These are phyloP conservation scores for Coniferiporia weirii DNA, from an alignment of 1,284 basidiomycete species.

Conservation along the genomic window DNA sequence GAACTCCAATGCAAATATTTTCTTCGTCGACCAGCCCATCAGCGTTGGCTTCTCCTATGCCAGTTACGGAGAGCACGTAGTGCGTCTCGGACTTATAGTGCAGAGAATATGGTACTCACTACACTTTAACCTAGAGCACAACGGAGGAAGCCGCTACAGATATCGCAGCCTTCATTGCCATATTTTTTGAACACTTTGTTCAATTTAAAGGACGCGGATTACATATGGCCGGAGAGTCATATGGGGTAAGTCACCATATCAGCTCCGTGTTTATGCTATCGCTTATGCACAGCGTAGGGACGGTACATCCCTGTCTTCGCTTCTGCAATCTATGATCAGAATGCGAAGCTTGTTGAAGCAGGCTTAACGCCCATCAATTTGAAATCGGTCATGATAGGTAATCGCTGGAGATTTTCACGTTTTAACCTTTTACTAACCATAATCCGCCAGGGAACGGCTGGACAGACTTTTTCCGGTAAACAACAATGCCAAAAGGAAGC, in stretches of 20 bases:
- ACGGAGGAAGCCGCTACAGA: slow-evolving; percentile 72
- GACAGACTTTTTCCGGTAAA: neutral
- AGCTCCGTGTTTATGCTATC: neutral
- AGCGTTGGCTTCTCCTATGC: slow-evolving; percentile 65
- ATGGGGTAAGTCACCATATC: slow-evolving; percentile 36
- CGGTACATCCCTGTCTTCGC: slow-evolving; percentile 17
- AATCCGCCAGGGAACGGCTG: neutral
- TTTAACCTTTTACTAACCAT: neutral
- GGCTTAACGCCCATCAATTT: slow-evolving; percentile 16
- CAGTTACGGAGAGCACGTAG: slow-evolving; percentile 48
- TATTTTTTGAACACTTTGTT: slow-evolving; percentile 70
- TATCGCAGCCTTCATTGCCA: slow-evolving; percentile 63
- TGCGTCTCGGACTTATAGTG: slow-evolving; percentile 35
- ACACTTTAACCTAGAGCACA: slow-evolving; percentile 29
- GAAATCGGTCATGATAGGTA: slow-evolving; percentile 18
- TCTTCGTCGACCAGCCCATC: slow-evolving; percentile 68
- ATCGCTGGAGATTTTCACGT: neutral
- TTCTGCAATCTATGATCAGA: slow-evolving; percentile 18
- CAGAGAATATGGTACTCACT: slow-evolving; percentile 15
- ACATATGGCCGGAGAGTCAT: slow-evolving; percentile 69
- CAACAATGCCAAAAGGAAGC: neutral
- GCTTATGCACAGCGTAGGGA: slow-evolving; percentile 3
- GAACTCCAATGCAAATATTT: slow-evolving; percentile 62
- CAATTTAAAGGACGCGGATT: slow-evolving; percentile 59
- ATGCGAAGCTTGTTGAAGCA: slow-evolving; percentile 8